Percentiles rank a stretch among this genome's conserved stretches.
phyloP scores from a whole-genome alignment of 805 yeast species.

The Starmerella floris region DNA sequence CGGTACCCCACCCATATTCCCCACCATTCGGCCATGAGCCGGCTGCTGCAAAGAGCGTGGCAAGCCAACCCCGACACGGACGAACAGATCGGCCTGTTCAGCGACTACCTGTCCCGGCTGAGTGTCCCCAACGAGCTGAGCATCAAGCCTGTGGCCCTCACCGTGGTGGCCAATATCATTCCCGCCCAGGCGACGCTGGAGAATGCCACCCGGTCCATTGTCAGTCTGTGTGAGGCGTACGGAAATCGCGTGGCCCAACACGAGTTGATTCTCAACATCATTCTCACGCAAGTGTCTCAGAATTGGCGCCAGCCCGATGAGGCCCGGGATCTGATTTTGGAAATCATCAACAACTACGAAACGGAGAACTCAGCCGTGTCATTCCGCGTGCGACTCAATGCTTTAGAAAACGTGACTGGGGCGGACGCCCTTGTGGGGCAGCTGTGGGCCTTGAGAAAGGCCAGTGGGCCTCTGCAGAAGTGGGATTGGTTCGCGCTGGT shows the following conservation, averaged over 20 bases:
- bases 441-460: constrained; percentile 14
- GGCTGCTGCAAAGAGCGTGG: constrained; percentile 16
- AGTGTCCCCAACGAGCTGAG: constrained; percentile 12
- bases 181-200: constrained; percentile 1
- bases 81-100: constrained; percentile 13
- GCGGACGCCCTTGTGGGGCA: constrained; percentile 2
- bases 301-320: constrained; percentile 10
- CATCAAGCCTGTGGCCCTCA: constrained; percentile 15
- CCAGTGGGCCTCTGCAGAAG: not conserved
- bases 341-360: constrained; percentile 13
- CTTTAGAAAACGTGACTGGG: constrained; percentile 12
- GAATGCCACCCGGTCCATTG: constrained; percentile 3
- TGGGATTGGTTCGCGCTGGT: constrained; percentile 22
- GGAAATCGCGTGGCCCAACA: constrained; percentile 2
- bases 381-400: constrained; percentile 19
- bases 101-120: constrained; percentile 13
- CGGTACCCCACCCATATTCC: constrained; percentile 10
- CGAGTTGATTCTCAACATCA: constrained; percentile 16
- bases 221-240: constrained; percentile 9
- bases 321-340: constrained; percentile 10
- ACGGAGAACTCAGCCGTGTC: constrained; percentile 10
- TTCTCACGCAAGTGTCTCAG: constrained; percentile 15
- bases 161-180: constrained; percentile 12
- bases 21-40: constrained; percentile 17
- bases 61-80: not conserved